Evolutionary conservation across 2,329 filamentous ascomycete genomes (phyloP).

Genomic region (Apiospora koreana): DNA sequence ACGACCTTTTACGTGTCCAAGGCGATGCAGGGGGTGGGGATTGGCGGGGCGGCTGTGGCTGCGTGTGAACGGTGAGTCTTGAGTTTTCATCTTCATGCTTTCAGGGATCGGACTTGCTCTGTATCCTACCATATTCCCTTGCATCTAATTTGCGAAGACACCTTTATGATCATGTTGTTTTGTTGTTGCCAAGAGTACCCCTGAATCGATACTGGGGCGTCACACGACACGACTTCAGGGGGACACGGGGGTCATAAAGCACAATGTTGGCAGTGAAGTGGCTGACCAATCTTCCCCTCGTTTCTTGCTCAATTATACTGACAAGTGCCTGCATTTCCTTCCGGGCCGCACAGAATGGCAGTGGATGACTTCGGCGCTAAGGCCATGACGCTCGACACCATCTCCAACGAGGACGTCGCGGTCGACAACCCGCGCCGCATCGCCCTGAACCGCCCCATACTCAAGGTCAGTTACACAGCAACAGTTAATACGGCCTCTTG

Average conservation of each 20-base stretch:
- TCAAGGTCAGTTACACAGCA: constrained; percentile 18
- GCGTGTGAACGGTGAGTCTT: constrained; percentile 22
- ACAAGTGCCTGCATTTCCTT: neutral
- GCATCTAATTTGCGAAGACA: no score
- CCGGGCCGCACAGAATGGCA: constrained; percentile 21
- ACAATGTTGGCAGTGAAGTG: no score
- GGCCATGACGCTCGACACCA: constrained; percentile 25
- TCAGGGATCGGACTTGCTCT: no score
- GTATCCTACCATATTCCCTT: no score
- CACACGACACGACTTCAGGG: no score
- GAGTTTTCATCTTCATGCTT: no score
- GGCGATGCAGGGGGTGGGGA: constrained; percentile 23
- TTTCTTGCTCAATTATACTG: neutral
- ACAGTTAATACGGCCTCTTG: no score
- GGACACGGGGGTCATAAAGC: no score
- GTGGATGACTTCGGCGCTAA: constrained; percentile 23
- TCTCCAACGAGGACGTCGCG: constrained; percentile 21
- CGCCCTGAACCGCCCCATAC: constrained; percentile 20
- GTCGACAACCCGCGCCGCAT: constrained; percentile 23
- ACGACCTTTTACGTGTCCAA: constrained; percentile 27
- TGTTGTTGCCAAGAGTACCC: no score
- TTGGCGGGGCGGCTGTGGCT: constrained; percentile 24
- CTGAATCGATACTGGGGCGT: no score
- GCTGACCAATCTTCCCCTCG: no score
- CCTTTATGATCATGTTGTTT: no score